A percentile compares a stretch with the other conserved stretches of the same genome.
phyloP scores from a whole-genome alignment of 768 basidiomycete genomes.

The Boletus pseudopeckii region DNA sequence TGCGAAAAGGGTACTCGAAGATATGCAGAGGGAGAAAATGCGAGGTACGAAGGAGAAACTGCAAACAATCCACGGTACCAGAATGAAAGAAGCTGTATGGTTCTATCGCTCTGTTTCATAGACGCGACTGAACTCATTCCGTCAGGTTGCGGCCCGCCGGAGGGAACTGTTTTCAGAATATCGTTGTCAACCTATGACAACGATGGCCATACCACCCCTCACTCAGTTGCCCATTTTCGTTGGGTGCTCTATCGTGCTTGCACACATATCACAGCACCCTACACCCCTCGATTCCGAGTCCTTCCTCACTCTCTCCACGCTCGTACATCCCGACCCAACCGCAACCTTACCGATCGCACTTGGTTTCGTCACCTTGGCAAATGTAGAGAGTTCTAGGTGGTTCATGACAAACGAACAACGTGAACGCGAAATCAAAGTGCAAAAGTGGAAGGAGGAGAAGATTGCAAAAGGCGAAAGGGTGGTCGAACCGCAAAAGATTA shows the following conservation, averaged over 20 bases:
- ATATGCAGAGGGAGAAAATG: slow-evolving; percentile 57
- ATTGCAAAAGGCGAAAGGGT: slow-evolving; percentile 43
- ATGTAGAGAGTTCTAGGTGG: slow-evolving; percentile 77
- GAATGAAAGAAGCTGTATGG: slow-evolving; percentile 47
- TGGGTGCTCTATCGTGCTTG: slow-evolving; percentile 56
- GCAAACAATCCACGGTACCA: slow-evolving; percentile 44
- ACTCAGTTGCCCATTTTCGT: slow-evolving; percentile 74
- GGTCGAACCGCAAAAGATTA: slow-evolving; percentile 44
- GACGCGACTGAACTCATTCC: slow-evolving; percentile 2
- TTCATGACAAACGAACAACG: slow-evolving; percentile 58
- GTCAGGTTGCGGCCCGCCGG: slow-evolving; percentile 50
- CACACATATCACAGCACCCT: slow-evolving; percentile 53
- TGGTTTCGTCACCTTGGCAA: slow-evolving; percentile 72
- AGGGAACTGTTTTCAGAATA: slow-evolving; percentile 60
- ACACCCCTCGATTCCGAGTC: slow-evolving; percentile 72
- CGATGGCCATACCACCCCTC: slow-evolving; percentile 58
- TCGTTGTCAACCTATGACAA: slow-evolving; percentile 52
- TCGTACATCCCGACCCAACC: slow-evolving; percentile 70
- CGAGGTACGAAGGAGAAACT: slow-evolving; percentile 53
- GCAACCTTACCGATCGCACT: slow-evolving; percentile 64
- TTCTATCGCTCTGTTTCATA: background rate
- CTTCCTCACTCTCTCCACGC: slow-evolving; percentile 68
- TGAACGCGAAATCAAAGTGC: slow-evolving; percentile 45
- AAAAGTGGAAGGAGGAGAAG: slow-evolving; percentile 45
- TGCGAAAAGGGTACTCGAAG: slow-evolving; percentile 31